Evolutionary conservation across 148 eudicot genomes (phyloP), one percentile per base, ranked within the genome.

Genomic region (Amaranthus palmeri): DNA sequence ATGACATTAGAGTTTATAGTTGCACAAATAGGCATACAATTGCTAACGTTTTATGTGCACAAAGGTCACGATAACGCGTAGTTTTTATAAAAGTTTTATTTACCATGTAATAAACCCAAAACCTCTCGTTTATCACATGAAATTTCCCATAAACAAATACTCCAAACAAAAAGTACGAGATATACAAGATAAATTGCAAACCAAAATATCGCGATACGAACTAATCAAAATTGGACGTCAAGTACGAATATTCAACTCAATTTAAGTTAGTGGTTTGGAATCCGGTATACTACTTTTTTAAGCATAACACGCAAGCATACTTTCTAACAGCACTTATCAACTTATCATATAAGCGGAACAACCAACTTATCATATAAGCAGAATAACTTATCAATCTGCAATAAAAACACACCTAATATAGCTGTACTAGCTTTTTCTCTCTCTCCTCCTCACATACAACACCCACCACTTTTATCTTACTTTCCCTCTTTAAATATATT

Each of bases 351-450:
- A 86, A 68, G 82, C 71, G 17, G 9, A 25, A 15, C 0, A 0
- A 25, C 36, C 2, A 25, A 25, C 36, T 76, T 88, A 88, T 88
- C 83, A 82, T 69, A 91, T 86, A 86, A 68, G 82, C 73, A 40
- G 7, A 25, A 15, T 0, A 0, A 55, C 78, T 74, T 82, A 80
- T 81, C 81, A 71, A 74, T 63, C 81, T 52, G 61, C 80, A 76
- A 83, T 73, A 77, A 80, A n/a, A 85, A 82, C 76, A 82, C 92
- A 83, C 85, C 82, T 85, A 81, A 83, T 83, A 76, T 76, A 76
- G 77, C 89, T 65, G 46, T 54, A 46, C 68, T 36, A 36, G 10
- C 9, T 40, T 10, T 61, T 61, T 61, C n/a, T 67, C 70, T 25
- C 50, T n/a, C 69, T 11, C 12, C 10, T 47, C 7, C 3, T 64